Evolutionary conservation across 495 filamentous ascomycete species (phyloP).

Genomic region (Daldinia bambusicola): DNA sequence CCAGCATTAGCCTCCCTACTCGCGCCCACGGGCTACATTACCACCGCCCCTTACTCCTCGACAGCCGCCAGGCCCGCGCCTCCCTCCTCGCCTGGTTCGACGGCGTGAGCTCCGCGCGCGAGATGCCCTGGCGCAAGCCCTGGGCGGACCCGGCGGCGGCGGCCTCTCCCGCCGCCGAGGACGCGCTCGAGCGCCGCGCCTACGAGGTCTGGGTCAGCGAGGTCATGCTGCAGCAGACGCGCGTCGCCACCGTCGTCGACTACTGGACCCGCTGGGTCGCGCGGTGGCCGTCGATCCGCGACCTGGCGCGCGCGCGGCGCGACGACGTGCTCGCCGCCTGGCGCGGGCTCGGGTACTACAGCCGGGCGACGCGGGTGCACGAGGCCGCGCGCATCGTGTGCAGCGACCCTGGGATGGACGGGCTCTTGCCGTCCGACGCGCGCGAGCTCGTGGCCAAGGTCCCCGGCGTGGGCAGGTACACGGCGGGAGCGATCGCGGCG

Average conservation of each 20-base stretch:
- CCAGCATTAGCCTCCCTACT: conserved; percentile 6
- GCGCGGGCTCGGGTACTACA: conserved; percentile 60
- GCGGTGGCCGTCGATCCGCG: conserved; percentile 53
- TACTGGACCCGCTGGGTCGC: conserved; percentile 61
- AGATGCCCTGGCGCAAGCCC: conserved; percentile 61
- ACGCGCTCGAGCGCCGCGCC: conserved; percentile 55
- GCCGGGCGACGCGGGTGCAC: conserved; percentile 54
- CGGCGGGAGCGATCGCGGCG: conserved; percentile 57
- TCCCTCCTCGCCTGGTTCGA: conserved; percentile 57
- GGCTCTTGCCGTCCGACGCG: conserved; percentile 49
- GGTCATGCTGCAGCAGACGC: conserved; percentile 63
- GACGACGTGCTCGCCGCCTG: conserved; percentile 55
- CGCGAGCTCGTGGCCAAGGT: conserved; percentile 48
- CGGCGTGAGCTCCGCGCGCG: conserved; percentile 45
- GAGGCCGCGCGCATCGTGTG: conserved; percentile 52
- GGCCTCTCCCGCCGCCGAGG: neutral
- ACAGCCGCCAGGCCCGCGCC: conserved; percentile 34
- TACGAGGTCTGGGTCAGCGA: conserved; percentile 64
- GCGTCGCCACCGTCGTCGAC: conserved; percentile 55
- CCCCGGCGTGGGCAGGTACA: conserved; percentile 59
- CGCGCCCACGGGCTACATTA: conserved; percentile 46
- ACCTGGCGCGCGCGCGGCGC: conserved; percentile 49
- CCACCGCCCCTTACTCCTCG: conserved; percentile 56
- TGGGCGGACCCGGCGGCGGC: conserved; percentile 48
- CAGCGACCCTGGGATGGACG: conserved; percentile 33